These are phyloP conservation scores for Leishmania lainsoni DNA, from an alignment of 208 protist species.

Conservation along the genomic window DNA sequence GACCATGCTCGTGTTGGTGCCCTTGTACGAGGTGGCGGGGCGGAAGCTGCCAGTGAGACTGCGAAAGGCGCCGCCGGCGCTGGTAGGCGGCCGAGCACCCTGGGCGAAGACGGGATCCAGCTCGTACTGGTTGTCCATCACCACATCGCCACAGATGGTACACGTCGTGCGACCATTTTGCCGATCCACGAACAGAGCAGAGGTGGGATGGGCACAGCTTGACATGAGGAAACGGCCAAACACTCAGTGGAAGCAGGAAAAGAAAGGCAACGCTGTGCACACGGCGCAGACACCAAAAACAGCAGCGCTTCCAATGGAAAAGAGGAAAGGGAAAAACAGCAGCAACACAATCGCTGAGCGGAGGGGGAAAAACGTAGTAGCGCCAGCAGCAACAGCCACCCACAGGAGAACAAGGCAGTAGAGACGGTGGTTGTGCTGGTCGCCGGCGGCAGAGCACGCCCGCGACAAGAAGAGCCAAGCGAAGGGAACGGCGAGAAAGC, in stretches of 20 bases:
- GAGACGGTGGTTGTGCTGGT: not conserved
- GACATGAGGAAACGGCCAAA: constrained; percentile 33
- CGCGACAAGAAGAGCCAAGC: not conserved
- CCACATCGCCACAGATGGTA: constrained; percentile 81
- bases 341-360: not conserved
- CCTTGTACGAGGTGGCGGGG: constrained; percentile 38
- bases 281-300: not conserved
- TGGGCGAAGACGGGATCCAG: constrained; percentile 76
- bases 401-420: not conserved
- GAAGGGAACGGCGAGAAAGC: not conserved
- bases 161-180: constrained; percentile 65
- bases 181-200: constrained; percentile 68
- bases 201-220: constrained; percentile 70
- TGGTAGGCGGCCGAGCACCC: constrained; percentile 17
- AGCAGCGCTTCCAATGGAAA: not conserved
- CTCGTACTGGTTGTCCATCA: constrained; percentile 77
- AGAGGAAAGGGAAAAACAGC: not conserved
- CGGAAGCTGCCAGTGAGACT: constrained; percentile 45
- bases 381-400: not conserved
- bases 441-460: not conserved
- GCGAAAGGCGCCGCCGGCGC: constrained; percentile 23
- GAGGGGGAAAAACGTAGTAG: not conserved
- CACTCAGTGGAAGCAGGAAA: too few species aligned
- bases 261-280: not conserved
- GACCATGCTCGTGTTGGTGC: constrained; percentile 15